Evolutionary conservation across 306 rosid genomes (phyloP), one percentile per base, ranked within the genome.

Genomic region (Coriaria nepalensis): DNA sequence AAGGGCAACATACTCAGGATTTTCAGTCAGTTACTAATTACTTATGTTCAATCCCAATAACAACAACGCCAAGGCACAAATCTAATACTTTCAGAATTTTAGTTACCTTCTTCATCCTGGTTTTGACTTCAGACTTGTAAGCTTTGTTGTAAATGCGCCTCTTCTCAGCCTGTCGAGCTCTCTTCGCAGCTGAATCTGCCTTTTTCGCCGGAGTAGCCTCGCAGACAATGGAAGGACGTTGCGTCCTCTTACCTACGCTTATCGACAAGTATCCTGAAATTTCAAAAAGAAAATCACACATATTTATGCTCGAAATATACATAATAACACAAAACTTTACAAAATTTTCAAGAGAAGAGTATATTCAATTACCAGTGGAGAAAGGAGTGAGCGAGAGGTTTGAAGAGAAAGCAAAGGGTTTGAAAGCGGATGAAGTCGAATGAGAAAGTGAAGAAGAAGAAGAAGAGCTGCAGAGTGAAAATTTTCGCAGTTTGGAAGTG

Each of bases 121-220:
- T 90, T 70, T 49, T 82, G 46, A 85, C 48, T 71, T 90, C 94
- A 5, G 94, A 85, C 61, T 92, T 92, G 8, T 67, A 67, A 11
- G 96, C 67, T 64, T 75, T 92, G 72, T 92, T 77, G 66, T 79
- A 85, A 66, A 79, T 0, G 50, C 98, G 77, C 58, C 87, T 81
- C 54, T 78, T 85, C 79, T 92, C 96, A 2, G 98, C 81, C 57
- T 82, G 85, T 8, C 87, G 85, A 44, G 79, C 78, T 65, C 94
- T 85, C 86, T 92, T 85, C 11, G 60, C 66, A 1, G 94, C 98
- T 5, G 96, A 92, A 60, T 92, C 96, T n/a, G 76, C 68, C 40
- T 92, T 85, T 38, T 55, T 56, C 34, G 13, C 49, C 0, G 98
- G 75, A 37, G 81, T 75, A 3, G 69, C 93, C 65, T 81, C 98